These are phyloP conservation scores for Ganoderma multipileum DNA, from an alignment of 1,284 basidiomycete species.

Conservation along the genomic window DNA sequence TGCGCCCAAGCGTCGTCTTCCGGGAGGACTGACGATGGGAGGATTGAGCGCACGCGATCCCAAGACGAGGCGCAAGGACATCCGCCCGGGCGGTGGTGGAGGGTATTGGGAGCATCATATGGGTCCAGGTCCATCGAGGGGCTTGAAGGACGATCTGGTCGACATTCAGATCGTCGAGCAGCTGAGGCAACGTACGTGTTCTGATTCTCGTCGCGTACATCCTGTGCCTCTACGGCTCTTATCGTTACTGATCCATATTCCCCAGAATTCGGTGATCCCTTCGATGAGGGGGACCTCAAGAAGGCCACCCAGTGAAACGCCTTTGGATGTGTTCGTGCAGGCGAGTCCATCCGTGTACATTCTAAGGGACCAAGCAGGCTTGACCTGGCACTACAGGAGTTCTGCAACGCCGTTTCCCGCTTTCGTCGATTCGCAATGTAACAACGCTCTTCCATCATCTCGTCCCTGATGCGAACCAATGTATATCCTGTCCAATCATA, in stretches of 20 bases:
- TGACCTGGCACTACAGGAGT: background rate
- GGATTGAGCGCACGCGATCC: slow-evolving; percentile 41
- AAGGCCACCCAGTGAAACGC: slow-evolving; percentile 22
- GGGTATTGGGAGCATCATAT: slow-evolving; percentile 34
- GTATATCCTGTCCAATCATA: background rate
- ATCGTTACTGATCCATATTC: no score
- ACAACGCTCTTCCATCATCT: slow-evolving; percentile 6
- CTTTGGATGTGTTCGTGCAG: background rate
- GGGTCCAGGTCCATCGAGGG: slow-evolving; percentile 34
- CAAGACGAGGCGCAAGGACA: slow-evolving; percentile 51
- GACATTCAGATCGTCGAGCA: slow-evolving; percentile 46
- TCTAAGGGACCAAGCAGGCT: background rate
- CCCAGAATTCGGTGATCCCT: slow-evolving; percentile 56
- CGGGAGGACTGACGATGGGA: slow-evolving; percentile 34
- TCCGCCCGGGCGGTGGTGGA: slow-evolving; percentile 36
- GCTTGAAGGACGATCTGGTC: slow-evolving; percentile 49
- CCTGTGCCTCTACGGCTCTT: no score
- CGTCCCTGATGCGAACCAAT: slow-evolving; percentile 19
- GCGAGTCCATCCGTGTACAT: background rate
- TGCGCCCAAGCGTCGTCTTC: slow-evolving; percentile 42
- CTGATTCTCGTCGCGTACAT: background rate
- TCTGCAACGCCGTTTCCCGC: slow-evolving; percentile 2
- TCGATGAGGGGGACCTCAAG: slow-evolving; percentile 46
- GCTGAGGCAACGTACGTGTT: slow-evolving; percentile 46
- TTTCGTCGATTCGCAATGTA: slow-evolving; percentile 18